phyloP scores from a whole-genome alignment of 306 rosid genomes.

The Fragaria ananassa region DNA sequence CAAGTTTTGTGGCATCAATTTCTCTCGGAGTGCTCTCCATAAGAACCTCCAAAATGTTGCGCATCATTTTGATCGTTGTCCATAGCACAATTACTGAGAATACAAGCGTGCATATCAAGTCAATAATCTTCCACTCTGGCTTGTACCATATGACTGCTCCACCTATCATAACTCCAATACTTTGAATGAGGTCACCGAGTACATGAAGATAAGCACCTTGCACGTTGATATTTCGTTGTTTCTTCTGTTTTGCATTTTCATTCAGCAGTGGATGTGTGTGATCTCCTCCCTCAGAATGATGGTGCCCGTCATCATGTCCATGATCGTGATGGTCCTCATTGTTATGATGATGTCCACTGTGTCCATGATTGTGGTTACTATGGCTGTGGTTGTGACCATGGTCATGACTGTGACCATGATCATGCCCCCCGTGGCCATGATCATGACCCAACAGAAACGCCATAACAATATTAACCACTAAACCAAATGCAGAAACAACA shows the following conservation, averaged over 20 bases:
- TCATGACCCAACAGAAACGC: slow-evolving; percentile 53
- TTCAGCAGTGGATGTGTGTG: slow-evolving; percentile 33
- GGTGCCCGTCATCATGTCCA: slow-evolving; percentile 24
- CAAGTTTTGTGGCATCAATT: slow-evolving; percentile 52
- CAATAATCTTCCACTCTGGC: slow-evolving; percentile 50
- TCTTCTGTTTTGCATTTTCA: slow-evolving; percentile 22
- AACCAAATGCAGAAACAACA: slow-evolving; percentile 51
- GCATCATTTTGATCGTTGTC: slow-evolving; percentile 55
- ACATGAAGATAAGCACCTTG: slow-evolving; percentile 66
- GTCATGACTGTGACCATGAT: slow-evolving; percentile 29
- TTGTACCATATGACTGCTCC: slow-evolving; percentile 57
- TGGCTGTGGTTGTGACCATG: slow-evolving; percentile 25
- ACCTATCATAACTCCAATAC: slow-evolving; percentile 63
- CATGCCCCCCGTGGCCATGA: slow-evolving; percentile 32
- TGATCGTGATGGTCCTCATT: slow-evolving; percentile 16
- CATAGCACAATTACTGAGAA: slow-evolving; percentile 39
- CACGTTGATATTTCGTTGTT: slow-evolving; percentile 40
- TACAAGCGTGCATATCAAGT: slow-evolving; percentile 41
- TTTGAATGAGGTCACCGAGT: slow-evolving; percentile 56
- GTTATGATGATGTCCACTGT: slow-evolving; percentile 32
- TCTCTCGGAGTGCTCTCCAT: slow-evolving; percentile 63
- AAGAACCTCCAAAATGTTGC: slow-evolving; percentile 52
- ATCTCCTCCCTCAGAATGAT: slow-evolving; percentile 23
- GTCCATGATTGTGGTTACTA: slow-evolving; percentile 23
- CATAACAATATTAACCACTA: slow-evolving; percentile 53